A percentile compares a stretch with the other conserved stretches of the same genome.
phyloP scores from a whole-genome alignment of 768 basidiomycete species.

The Austroboletus eburneus region DNA sequence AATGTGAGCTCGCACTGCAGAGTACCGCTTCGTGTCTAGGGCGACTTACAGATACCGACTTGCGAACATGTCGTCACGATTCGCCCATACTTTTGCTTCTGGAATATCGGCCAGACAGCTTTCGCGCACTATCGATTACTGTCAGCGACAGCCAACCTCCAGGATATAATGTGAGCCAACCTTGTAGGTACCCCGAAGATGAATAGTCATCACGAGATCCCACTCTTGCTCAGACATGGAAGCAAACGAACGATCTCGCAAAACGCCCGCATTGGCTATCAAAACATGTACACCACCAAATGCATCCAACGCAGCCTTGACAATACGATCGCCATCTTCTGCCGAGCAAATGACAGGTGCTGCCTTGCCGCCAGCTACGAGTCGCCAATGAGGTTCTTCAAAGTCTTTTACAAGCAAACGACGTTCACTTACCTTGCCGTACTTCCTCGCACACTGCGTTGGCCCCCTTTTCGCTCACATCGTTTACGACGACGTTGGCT shows the following conservation, averaged over 20 bases:
- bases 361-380: constrained; percentile 84
- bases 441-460: constrained; percentile 85
- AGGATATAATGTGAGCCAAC: constrained; percentile 29
- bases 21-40: not conserved
- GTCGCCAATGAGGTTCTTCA: not conserved
- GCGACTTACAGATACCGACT: constrained; percentile 83
- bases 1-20: not conserved
- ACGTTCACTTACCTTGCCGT: constrained; percentile 51
- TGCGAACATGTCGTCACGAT: constrained; percentile 93
- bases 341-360: constrained; percentile 78
- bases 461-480: constrained; percentile 84
- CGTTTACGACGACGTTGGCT: constrained; percentile 97
- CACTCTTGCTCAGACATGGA: constrained; percentile 90
- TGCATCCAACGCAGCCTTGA: constrained; percentile 78
- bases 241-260: constrained; percentile 90
- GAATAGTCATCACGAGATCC: constrained; percentile 87
- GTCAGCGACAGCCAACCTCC: constrained; percentile 2
- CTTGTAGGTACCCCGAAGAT: constrained; percentile 90
- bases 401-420: not conserved
- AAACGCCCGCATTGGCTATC: constrained; percentile 89
- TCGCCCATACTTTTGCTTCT: constrained; percentile 93
- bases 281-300: constrained; percentile 88
- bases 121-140: constrained; percentile 67
- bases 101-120: constrained; percentile 96
- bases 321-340: constrained; percentile 88